Evolutionary conservation across 129 eudicot species (phyloP).

Genomic region (Centaurea solstitialis): DNA sequence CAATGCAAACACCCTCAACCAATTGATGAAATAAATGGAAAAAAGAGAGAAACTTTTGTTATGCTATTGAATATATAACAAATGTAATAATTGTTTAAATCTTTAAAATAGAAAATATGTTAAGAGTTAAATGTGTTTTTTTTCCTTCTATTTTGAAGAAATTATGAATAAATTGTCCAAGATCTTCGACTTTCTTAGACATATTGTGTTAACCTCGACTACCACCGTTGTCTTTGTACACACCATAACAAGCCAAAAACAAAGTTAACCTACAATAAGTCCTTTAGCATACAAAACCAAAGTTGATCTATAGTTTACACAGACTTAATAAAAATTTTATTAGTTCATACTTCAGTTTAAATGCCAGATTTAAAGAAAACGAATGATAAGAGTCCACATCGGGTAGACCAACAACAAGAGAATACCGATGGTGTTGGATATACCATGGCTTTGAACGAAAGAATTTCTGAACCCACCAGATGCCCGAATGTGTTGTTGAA

Average conservation of each 20-base stretch:
- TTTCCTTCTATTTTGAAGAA: no score
- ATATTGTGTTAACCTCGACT: no score
- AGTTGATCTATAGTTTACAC: not conserved
- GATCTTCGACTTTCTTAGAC: no score
- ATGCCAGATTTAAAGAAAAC: slow-evolving; percentile 23
- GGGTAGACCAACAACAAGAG: slow-evolving; percentile 72
- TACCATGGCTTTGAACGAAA: slow-evolving; percentile 63
- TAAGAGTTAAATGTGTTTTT: no score
- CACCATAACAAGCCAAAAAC: not conserved
- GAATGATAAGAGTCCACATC: slow-evolving; percentile 55
- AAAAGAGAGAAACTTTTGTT: no score
- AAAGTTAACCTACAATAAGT: not conserved
- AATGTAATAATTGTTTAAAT: no score
- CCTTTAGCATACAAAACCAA: not conserved
- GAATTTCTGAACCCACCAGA: slow-evolving; percentile 78
- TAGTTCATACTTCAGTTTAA: not conserved
- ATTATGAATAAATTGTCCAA: no score
- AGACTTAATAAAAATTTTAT: not conserved
- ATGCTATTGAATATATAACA: no score
- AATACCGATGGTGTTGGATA: slow-evolving; percentile 89
- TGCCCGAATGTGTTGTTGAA: slow-evolving; percentile 92
- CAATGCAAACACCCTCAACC: no score
- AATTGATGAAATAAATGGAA: no score
- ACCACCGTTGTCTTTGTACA: no score
- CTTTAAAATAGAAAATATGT: no score